Evolutionary conservation across 2,329 filamentous ascomycete genomes (phyloP).

Genomic region (Akanthomyces muscarius): DNA sequence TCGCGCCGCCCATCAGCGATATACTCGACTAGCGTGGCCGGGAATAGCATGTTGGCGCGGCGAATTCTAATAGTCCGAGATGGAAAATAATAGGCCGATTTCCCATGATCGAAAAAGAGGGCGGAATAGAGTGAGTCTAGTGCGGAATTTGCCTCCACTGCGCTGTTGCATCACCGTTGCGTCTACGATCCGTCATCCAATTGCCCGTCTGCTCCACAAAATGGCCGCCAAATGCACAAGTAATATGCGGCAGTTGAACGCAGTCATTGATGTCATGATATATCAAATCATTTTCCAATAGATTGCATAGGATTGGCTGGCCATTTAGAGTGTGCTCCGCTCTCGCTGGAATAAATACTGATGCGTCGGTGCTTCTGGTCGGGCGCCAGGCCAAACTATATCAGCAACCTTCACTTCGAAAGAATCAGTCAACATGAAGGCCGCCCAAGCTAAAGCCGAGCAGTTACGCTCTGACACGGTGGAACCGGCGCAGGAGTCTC

Average conservation of each 20-base stretch:
- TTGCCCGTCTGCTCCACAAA: neutral
- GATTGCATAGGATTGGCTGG: neutral
- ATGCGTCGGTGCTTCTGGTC: neutral
- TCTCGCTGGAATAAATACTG: neutral
- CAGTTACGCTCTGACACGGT: constrained; percentile 58
- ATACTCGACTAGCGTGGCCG: neutral
- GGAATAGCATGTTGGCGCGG: neutral
- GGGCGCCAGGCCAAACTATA: neutral
- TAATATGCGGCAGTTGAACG: neutral
- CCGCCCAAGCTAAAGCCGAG: neutral
- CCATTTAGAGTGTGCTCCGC: neutral
- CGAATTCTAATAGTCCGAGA: neutral
- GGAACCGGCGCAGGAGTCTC: constrained; percentile 53
- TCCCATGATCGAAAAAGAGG: neutral
- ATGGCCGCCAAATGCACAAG: neutral
- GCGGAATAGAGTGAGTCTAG: neutral
- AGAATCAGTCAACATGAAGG: neutral
- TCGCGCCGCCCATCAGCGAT: no score
- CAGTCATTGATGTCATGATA: constrained; percentile 15
- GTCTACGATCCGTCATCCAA: constrained; percentile 8
- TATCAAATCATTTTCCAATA: constrained; percentile 3
- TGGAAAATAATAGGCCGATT: neutral
- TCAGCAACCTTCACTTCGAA: neutral
- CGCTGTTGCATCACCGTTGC: constrained; percentile 3
- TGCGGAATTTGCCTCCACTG: neutral